Evolutionary conservation across 106 monocot species (phyloP).

Genomic region (Apostasia ramifera): DNA sequence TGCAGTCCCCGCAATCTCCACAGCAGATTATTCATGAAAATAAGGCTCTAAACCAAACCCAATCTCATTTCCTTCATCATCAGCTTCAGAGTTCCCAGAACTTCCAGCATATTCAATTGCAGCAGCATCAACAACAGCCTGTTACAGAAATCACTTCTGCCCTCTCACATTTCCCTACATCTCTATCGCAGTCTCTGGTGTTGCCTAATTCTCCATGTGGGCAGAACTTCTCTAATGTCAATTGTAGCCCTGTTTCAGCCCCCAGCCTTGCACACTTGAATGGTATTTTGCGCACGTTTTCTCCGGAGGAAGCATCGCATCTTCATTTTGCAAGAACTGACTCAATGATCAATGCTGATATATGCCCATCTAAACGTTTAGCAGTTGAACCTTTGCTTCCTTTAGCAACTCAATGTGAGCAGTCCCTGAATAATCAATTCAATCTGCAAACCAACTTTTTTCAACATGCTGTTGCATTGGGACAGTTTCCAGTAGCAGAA

Average conservation of each 20-base stretch:
- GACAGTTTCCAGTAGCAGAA: constrained; percentile 54
- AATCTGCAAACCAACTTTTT: constrained; percentile 18
- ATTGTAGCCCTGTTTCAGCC: constrained; percentile 25
- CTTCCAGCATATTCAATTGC: constrained; percentile 27
- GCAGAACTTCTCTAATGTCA: constrained; percentile 42
- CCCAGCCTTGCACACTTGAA: constrained; percentile 39
- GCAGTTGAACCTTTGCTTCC: constrained; percentile 39
- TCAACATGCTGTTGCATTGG: constrained; percentile 26
- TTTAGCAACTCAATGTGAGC: constrained; percentile 34
- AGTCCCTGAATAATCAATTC: constrained; percentile 25
- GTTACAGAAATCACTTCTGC: constrained; percentile 10
- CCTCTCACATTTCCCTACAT: constrained; percentile 29
- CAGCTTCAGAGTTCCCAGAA: constrained; percentile 18
- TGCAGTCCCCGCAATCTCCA: constrained; percentile 33
- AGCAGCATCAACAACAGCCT: constrained; percentile 10
- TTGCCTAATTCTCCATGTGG: constrained; percentile 33
- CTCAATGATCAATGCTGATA: constrained; percentile 22
- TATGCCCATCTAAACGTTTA: constrained; percentile 58
- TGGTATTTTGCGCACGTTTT: constrained; percentile 48
- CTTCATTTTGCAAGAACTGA: constrained; percentile 37
- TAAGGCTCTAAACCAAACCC: constrained; percentile 19
- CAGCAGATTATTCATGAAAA: constrained; percentile 33
- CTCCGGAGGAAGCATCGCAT: constrained; percentile 58
- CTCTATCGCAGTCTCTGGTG: constrained; percentile 28
- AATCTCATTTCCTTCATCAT: constrained; percentile 14